Percentiles rank a stretch among this genome's conserved stretches.
These are phyloP conservation scores for Saccharomycopsis schoenii DNA, from an alignment of 805 yeast genomes.

Conservation along the genomic window DNA sequence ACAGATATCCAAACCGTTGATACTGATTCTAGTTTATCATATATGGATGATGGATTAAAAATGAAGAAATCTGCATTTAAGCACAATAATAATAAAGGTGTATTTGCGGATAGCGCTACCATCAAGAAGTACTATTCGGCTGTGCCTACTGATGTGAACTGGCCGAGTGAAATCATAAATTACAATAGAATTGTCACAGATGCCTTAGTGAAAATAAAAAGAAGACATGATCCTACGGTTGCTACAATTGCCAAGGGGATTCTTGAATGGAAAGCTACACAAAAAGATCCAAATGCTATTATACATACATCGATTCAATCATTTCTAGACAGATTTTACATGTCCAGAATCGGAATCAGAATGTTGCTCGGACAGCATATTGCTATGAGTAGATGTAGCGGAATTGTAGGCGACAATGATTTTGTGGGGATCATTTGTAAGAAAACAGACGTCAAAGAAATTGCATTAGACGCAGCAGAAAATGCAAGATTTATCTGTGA, in stretches of 20 bases:
- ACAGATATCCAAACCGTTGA: not conserved
- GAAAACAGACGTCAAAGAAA: slow-evolving; percentile 71
- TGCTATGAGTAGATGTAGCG: slow-evolving; percentile 47
- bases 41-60: slow-evolving; percentile 26
- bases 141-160: slow-evolving; percentile 44
- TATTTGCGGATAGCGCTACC: not conserved
- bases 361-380: slow-evolving; percentile 94
- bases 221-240: slow-evolving; percentile 86
- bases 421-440: slow-evolving; percentile 88
- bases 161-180: slow-evolving; percentile 67
- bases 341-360: slow-evolving; percentile 85
- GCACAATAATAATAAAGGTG: slow-evolving; percentile 13
- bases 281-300: slow-evolving; percentile 27
- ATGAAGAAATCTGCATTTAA: slow-evolving; percentile 39
- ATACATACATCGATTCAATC: slow-evolving; percentile 69
- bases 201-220: slow-evolving; percentile 60
- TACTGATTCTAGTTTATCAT: not conserved
- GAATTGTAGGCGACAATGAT: slow-evolving; percentile 48
- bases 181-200: slow-evolving; percentile 63
- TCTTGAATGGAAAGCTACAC: slow-evolving; percentile 65
- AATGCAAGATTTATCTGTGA: slow-evolving; percentile 87
- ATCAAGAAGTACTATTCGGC: slow-evolving; percentile 38
- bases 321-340: slow-evolving; percentile 77
- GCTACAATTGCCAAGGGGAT: slow-evolving; percentile 90
- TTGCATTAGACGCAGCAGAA: slow-evolving; percentile 81